Percentiles rank a stretch among this genome's conserved stretches.
Evolutionary conservation across 176 grass and related monocot genomes (phyloP).

Genomic region (Pontederia crassipes): DNA sequence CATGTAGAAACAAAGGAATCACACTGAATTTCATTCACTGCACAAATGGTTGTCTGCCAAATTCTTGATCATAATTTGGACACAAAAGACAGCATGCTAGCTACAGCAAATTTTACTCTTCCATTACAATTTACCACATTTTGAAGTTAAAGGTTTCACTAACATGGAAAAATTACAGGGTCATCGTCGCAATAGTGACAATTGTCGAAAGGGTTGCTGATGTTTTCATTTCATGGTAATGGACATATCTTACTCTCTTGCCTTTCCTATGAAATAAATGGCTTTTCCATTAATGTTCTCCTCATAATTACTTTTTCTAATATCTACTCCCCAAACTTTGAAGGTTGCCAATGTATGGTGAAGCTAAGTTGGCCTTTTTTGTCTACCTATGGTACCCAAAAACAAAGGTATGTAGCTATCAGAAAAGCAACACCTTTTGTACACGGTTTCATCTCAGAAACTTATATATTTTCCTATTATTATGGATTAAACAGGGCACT

Average conservation of each 20-base stretch:
- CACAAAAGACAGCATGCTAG: too few relatives aligned
- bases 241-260: background rate
- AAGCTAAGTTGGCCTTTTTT: constrained; percentile 90
- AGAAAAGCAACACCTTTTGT: background rate
- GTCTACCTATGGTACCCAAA: constrained; percentile 95
- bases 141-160: too few relatives aligned
- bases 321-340: constrained; percentile 4
- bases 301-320: background rate
- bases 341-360: constrained; percentile 95
- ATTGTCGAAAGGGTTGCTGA: constrained; percentile 29
- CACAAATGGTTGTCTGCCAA: too few relatives aligned
- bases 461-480: background rate
- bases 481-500: constrained; percentile 46
- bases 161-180: constrained; percentile 29
- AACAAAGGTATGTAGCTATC: constrained; percentile 53
- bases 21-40: too few relatives aligned
- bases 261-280: background rate
- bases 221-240: constrained; percentile 61
- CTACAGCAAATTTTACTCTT: too few relatives aligned
- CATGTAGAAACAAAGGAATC: too few relatives aligned
- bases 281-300: constrained; percentile 2
- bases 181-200: constrained; percentile 74
- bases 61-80: too few relatives aligned
- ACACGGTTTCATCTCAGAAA: background rate
- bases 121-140: too few relatives aligned